Evolutionary conservation across 176 grass and related monocot genomes (phyloP).

Genomic region (maize (Zea mays)): Zm-B73-REFERENCE-NAM-5.0 NC_050096.1:21913501-21914000

Average conservation of each 20-base stretch:
- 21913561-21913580: background rate
- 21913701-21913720: constrained; percentile 24
- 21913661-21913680: constrained; percentile 20
- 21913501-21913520: background rate
- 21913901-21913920: constrained; percentile 58
- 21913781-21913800: constrained; percentile 22
- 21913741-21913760: background rate
- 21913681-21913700: constrained; percentile 35
- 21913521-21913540: background rate
- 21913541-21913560: constrained; percentile 19
- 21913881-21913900: constrained; percentile 70
- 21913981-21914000: constrained; percentile 74
- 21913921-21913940: constrained; percentile 78
- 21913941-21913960: constrained; percentile 82
- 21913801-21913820: background rate
- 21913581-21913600: background rate
- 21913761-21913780: background rate
- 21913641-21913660: constrained; percentile 34
- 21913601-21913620: background rate
- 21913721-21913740: background rate
- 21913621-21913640: background rate
- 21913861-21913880: constrained; percentile 61
- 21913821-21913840: background rate
- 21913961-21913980: constrained; percentile 79
- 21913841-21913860: constrained; percentile 43